phyloP scores from a whole-genome alignment of 2,329 filamentous ascomycete species.

The Fusarium sp. region DNA sequence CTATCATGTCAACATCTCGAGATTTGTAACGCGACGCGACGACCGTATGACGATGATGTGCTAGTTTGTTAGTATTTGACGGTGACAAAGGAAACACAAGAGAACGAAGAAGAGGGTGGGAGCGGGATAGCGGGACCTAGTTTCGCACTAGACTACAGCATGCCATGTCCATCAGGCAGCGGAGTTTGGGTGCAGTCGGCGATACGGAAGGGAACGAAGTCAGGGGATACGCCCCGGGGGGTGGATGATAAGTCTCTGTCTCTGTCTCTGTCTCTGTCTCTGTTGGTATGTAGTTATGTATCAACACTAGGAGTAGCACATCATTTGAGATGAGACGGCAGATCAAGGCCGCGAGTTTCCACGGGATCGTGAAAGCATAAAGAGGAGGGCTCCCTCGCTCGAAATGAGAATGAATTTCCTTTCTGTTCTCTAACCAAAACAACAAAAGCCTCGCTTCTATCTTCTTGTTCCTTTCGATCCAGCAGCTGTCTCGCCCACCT shows the following conservation, averaged over 20 bases:
- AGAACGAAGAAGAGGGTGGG: not conserved
- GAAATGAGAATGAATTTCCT: not conserved
- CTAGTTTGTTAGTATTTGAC: not conserved
- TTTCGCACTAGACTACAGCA: not conserved
- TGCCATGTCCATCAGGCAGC: not conserved
- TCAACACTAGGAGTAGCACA: conserved; percentile 3
- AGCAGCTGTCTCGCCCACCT: conserved; percentile 42
- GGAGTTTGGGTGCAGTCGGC: conserved; percentile 24
- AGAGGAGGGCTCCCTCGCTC: conserved; percentile 43
- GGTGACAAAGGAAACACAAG: not conserved
- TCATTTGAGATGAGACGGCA: conserved; percentile 25
- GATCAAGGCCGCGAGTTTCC: conserved; percentile 6
- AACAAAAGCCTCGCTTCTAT: conserved; percentile 24
- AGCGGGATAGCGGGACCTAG: conserved; percentile 33
- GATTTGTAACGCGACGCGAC: conserved; percentile 19
- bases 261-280: not conserved
- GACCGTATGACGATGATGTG: conserved; percentile 17
- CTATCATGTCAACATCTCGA: conserved; percentile 5
- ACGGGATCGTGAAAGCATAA: conserved; percentile 39
- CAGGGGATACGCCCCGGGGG: conserved; percentile 24
- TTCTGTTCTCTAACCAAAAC: conserved; percentile 32
- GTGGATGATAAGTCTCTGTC: conserved; percentile 4
- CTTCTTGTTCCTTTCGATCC: conserved; percentile 13
- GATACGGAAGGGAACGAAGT: conserved; percentile 37
- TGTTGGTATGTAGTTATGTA: not conserved